Base-by-base conservation (phyloP, 495 filamentous ascomycete species). In the Pseudoneurospora amorphoporcata region DNA sequence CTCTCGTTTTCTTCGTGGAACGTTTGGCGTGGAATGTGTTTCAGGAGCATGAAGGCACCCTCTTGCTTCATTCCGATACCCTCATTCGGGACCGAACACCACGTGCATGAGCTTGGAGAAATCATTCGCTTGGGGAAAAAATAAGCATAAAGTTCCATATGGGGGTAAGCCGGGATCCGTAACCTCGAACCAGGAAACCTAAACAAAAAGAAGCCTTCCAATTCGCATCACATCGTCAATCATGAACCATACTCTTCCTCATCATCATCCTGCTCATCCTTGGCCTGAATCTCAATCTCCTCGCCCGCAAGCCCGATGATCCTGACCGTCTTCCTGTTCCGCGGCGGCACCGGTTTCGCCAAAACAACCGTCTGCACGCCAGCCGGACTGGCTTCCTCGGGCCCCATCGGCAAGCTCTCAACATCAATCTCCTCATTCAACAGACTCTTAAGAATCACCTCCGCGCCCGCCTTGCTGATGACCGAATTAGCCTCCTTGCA, bases 401-500 rank as follows among this genome's bases (percentile, higher is more conserved):
- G 88, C 0, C 92, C 94, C 90, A 92, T 96, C 1, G 93, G 93
- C 80, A 97, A 81, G 23, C 84, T 83, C 37, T 96, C 92, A 9
- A 92, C 82, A 78, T 93, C 90, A 68, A 97, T 91, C 70, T 92
- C 88, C 84, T 87, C 85, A 12, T 90, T 90, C 72, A 98, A 79
- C 74, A 98, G 77, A 70, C 86, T 87, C 78, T 88, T 89, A 74
- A 98, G 80, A 58, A 98, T 89, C 38, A 98, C 93, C 68, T 85
- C 87, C 14, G 90, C 90, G 0, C 96, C 95, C 6, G 91, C 92
- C 82, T 98, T 98, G 76, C 92, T 94, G 92, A 97, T 94, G 2
- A 98, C 94, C 76, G 92, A 87, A 78, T 97, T 97, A 74, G 87
- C 89, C 82, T 98, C 92, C 77, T 91, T 92, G 80, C 95, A 98